A percentile compares a stretch with the other conserved stretches of the same genome.
phyloP scores from a whole-genome alignment of 768 basidiomycete species.

The Lyophyllum shimeji region DNA sequence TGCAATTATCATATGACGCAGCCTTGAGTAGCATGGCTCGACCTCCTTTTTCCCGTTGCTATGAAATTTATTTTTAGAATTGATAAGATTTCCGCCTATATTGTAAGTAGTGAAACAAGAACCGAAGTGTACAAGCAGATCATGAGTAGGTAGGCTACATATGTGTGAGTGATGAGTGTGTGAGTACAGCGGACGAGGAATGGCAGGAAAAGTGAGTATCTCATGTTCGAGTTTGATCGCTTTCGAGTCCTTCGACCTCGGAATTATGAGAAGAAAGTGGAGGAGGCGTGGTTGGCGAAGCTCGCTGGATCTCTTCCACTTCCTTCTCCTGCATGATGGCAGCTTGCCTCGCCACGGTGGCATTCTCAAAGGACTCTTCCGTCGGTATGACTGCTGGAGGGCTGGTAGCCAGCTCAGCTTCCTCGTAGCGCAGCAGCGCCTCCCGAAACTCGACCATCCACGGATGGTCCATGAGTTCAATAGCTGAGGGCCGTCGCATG shows the following conservation, averaged over 20 bases:
- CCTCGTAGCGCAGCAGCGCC: slow-evolving; percentile 66
- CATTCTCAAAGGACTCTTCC: slow-evolving; percentile 49
- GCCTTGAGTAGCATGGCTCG: slow-evolving; percentile 4
- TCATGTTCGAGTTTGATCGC: not conserved
- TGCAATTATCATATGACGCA: not conserved
- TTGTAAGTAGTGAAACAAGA: slow-evolving; percentile 5
- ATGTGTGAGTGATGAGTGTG: not conserved
- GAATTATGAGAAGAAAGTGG: slow-evolving; percentile 24
- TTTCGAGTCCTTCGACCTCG: slow-evolving; percentile 11
- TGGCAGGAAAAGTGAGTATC: not conserved
- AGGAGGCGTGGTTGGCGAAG: slow-evolving; percentile 51
- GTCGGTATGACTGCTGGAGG: slow-evolving; percentile 44
- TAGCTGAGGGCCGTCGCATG: slow-evolving; percentile 76
- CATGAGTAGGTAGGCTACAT: slow-evolving; percentile 9
- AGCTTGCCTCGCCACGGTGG: slow-evolving; percentile 55
- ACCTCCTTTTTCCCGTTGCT: not conserved
- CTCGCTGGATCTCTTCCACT: slow-evolving; percentile 50
- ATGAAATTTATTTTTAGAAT: no score
- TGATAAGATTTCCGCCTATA: no score
- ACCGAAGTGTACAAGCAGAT: slow-evolving; percentile 1
- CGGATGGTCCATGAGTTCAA: slow-evolving; percentile 80
- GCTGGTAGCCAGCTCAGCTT: slow-evolving; percentile 53
- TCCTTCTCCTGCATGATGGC: slow-evolving; percentile 60
- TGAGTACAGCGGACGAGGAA: slow-evolving; percentile 1
- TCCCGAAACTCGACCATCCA: slow-evolving; percentile 90